These are phyloP conservation scores for Colletotrichum abscissum DNA, from an alignment of 2,329 filamentous ascomycete genomes.

Conservation along the genomic window DNA sequence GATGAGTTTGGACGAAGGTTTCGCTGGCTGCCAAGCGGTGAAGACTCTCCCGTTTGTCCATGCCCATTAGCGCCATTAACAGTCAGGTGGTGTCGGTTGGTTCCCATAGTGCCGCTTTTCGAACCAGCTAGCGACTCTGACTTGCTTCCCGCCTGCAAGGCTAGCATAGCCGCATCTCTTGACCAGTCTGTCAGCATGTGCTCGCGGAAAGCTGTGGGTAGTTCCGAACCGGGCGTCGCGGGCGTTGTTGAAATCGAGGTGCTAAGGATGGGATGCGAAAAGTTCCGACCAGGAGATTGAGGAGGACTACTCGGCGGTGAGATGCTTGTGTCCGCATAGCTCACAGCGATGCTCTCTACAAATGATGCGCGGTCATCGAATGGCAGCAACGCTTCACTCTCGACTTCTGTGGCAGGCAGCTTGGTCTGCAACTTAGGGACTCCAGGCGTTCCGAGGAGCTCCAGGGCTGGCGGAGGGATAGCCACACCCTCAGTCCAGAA, in stretches of 20 bases:
- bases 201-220: constrained; percentile 76
- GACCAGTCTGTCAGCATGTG: constrained; percentile 86
- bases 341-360: constrained; percentile 78
- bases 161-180: constrained; percentile 76
- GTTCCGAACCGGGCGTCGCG: constrained; percentile 58
- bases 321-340: constrained; percentile 71
- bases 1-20: constrained; percentile 63
- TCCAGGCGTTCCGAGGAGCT: constrained; percentile 68
- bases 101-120: constrained; percentile 69
- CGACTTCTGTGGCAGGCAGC: constrained; percentile 64
- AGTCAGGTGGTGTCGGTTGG: constrained; percentile 66
- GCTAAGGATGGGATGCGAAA: constrained; percentile 71
- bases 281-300: constrained; percentile 73
- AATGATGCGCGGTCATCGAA: constrained; percentile 80
- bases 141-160: constrained; percentile 75
- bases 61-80: constrained; percentile 59
- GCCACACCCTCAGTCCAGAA: constrained; percentile 84
- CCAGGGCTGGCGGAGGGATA: constrained; percentile 74
- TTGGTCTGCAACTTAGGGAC: constrained; percentile 54
- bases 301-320: constrained; percentile 79
- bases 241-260: constrained; percentile 55
- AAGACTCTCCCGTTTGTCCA: constrained; percentile 51
- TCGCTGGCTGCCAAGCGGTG: constrained; percentile 63
- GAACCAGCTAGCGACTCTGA: constrained; percentile 83
- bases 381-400: constrained; percentile 74